Conservation (phyloP, 768 basidiomycete genomes). For the Leucosporidium creatinivorum region DNA sequence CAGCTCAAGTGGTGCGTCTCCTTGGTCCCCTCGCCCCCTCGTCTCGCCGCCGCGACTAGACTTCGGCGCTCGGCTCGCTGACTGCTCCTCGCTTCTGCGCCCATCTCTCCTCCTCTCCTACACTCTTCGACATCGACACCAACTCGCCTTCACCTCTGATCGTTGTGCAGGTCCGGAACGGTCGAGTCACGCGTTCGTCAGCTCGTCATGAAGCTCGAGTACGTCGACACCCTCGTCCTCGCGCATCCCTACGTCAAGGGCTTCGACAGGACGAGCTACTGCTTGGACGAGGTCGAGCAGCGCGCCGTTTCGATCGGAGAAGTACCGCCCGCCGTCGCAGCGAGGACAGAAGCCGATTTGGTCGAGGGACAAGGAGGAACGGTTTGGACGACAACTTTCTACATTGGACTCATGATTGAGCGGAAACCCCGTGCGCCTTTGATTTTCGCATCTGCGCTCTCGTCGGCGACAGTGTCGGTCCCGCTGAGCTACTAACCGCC, state of each 20-base stretch:
- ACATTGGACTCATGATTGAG: constrained; percentile 87
- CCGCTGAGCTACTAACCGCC: neutral
- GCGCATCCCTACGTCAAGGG: constrained; percentile 95
- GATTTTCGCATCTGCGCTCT: neutral
- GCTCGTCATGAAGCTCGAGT: constrained; percentile 95
- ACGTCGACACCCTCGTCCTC: constrained; percentile 78
- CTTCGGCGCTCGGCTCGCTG: neutral
- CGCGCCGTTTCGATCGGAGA: constrained; percentile 82
- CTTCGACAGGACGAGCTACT: constrained; percentile 79
- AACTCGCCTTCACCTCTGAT: neutral
- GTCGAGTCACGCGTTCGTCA: constrained; percentile 94
- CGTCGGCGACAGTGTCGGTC: no score
- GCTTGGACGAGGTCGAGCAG: constrained; percentile 78
- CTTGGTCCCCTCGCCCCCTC: constrained; percentile 33
- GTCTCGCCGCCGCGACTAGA: neutral
- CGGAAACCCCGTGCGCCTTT: constrained; percentile 65
- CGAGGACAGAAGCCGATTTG: constrained; percentile 69
- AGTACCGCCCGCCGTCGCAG: constrained; percentile 61
- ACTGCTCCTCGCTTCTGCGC: neutral
- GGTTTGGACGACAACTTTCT: constrained; percentile 86
- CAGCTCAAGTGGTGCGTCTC: constrained; percentile 81
- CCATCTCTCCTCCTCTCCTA: no score
- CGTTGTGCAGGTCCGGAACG: constrained; percentile 66
- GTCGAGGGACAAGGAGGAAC: constrained; percentile 46
- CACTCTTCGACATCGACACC: neutral